These are phyloP conservation scores for Leccinum rimulosum DNA, from an alignment of 768 basidiomycete genomes.

Conservation along the genomic window DNA sequence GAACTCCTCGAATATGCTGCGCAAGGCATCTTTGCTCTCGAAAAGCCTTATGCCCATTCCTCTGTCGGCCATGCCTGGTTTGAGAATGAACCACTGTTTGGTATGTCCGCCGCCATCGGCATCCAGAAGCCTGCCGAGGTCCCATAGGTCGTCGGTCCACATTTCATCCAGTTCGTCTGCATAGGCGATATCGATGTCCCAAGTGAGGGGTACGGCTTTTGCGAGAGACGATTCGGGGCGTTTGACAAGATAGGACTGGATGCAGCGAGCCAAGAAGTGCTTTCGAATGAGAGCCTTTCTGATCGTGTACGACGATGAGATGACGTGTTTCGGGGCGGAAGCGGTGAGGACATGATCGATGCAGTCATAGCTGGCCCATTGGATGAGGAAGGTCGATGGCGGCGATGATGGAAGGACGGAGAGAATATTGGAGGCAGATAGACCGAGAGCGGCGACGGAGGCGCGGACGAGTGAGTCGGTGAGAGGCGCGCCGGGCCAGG, in stretches of 20 bases:
- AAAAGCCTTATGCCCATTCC: slow-evolving; percentile 95
- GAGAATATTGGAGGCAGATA: slow-evolving; percentile 28
- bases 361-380: slow-evolving; percentile 89
- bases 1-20: slow-evolving; percentile 76
- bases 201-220: slow-evolving; percentile 66
- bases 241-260: slow-evolving; percentile 73
- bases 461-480: slow-evolving; percentile 47
- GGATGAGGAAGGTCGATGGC: slow-evolving; percentile 45
- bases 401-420: slow-evolving; percentile 23
- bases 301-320: slow-evolving; percentile 84
- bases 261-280: slow-evolving; percentile 79
- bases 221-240: slow-evolving; percentile 55
- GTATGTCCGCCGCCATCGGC: slow-evolving; percentile 16
- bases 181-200: slow-evolving; percentile 82
- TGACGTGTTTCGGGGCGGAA: slow-evolving; percentile 43
- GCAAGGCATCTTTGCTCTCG: slow-evolving; percentile 68
- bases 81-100: slow-evolving; percentile 86
- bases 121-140: slow-evolving; percentile 65
- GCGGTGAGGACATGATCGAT: slow-evolving; percentile 76
- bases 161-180: slow-evolving; percentile 94
- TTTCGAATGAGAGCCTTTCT: slow-evolving; percentile 94
- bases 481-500: slow-evolving; percentile 55
- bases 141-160: slow-evolving; percentile 91
- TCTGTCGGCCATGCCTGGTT: slow-evolving; percentile 96
- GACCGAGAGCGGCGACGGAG: slow-evolving; percentile 37